Evolutionary conservation across 2,329 filamentous ascomycete genomes (phyloP), one percentile per base, ranked within the genome.

Genomic region (Monilinia polystroma): DNA sequence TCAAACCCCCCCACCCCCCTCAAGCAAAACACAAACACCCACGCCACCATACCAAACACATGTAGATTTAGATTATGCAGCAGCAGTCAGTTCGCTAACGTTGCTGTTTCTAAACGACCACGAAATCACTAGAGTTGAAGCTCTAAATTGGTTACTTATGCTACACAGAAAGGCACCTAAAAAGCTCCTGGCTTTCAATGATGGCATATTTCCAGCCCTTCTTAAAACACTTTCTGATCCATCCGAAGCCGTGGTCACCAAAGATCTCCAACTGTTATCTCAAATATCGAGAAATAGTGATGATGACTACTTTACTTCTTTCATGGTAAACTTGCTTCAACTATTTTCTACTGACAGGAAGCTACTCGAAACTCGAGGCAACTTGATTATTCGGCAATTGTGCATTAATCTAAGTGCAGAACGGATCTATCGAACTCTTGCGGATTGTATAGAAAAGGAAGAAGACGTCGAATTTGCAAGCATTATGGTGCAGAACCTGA

Each of bases 401-500:
- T 99, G 94, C 77, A 86, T 96, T 68, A 97, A 91, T 68, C 82
- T 99, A 38, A 97, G 93, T 71, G 91, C 95, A 0, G 95, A 99
- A 77, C 87, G 93, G 56, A 99, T 99, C 67, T 99, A 98, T 75
- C 88, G 95, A 43, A 98, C 93, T 2, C 83, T 99, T 70, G 96
- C 95, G 35, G 95, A 99, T 73, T 97, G 95, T 72, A 90, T 99
- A 12, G 95, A 98, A 78, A 96, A 93, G 75, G 95, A 99, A 77
- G 95, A 98, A 79, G 95, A 99, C 76, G 87, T 99, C 53, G 96
- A 99, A 77, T 99, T 99, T 78, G 94, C 95, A 20, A 97, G 94
- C 76, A 98, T 99, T 73, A 99, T 99, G 95, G 93, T 99, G 41
- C 95, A 99, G 77, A 98, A 98, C 74, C 83, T 99, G 63, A 99